Evolutionary conservation across 768 basidiomycete genomes (phyloP).

Genomic region (Multifurca ochricompacta): DNA sequence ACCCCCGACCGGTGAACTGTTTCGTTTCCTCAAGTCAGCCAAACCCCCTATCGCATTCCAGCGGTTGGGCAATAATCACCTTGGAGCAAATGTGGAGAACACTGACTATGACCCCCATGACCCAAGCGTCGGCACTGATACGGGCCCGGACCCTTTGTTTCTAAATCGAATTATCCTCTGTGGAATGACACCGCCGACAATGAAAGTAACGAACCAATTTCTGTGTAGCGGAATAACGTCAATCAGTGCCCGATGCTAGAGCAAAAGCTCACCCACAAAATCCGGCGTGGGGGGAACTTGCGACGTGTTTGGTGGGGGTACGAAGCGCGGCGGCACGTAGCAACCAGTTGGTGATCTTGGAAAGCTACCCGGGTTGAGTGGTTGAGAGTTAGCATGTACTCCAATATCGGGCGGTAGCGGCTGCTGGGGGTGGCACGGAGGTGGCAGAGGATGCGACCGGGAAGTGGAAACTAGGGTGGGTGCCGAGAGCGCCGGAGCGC

Average conservation of each 20-base stretch:
- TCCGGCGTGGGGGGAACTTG: not conserved
- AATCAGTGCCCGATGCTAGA: not conserved
- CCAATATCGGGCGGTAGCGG: not conserved
- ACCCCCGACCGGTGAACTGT: constrained; percentile 2
- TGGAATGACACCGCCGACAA: not conserved
- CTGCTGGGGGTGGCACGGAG: not conserved
- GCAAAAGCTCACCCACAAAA: not conserved
- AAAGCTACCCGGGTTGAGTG: not conserved
- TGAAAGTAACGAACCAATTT: not conserved
- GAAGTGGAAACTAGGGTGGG: no score
- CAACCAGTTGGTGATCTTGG: not conserved
- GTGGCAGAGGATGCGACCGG: no score
- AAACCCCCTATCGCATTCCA: not conserved
- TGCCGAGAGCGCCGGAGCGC: no score
- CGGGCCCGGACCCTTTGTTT: constrained; percentile 26
- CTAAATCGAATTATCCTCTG: constrained; percentile 10
- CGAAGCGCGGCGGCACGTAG: not conserved
- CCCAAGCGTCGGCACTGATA: constrained; percentile 28
- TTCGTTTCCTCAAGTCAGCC: not conserved
- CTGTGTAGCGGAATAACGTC: not conserved
- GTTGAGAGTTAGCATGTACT: not conserved
- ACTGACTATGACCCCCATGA: constrained; percentile 28
- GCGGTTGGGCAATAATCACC: constrained; percentile 9
- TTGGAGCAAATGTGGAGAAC: constrained; percentile 17
- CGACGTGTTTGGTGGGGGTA: not conserved